phyloP scores from a whole-genome alignment of 148 eudicot genomes.

The Diospyros lotus region DNA sequence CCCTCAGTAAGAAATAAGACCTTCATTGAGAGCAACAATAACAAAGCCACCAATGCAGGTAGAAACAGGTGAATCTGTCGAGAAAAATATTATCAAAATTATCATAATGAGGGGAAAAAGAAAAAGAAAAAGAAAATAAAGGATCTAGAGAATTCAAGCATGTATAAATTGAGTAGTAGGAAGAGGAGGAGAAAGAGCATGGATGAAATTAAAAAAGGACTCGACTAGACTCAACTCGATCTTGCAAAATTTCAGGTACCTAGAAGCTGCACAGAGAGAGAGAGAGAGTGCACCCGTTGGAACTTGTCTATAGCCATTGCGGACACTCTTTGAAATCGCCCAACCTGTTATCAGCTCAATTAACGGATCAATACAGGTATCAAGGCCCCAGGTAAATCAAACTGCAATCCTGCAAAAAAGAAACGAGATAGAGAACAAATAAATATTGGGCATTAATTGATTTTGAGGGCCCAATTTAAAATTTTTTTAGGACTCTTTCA shows the following conservation, averaged over 20 bases:
- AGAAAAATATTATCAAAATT: too few relatives aligned
- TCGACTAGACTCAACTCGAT: too few relatives aligned
- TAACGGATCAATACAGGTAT: background rate
- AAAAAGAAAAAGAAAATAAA: too few relatives aligned
- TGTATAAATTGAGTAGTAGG: too few relatives aligned
- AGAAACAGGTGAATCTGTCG: too few relatives aligned
- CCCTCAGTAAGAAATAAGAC: too few relatives aligned
- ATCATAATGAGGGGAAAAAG: too few relatives aligned
- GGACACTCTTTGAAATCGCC: constrained; percentile 4
- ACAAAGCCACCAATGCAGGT: too few relatives aligned
- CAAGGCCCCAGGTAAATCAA: background rate
- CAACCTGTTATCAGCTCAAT: background rate
- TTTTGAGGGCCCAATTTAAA: background rate
- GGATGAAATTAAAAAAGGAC: too few relatives aligned
- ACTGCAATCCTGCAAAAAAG: background rate
- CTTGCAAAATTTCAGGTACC: background rate
- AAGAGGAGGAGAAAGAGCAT: too few relatives aligned
- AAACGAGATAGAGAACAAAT: background rate
- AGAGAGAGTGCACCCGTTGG: background rate
- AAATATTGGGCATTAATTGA: background rate
- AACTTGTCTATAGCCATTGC: background rate
- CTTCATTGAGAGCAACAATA: too few relatives aligned
- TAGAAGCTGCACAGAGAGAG: background rate
- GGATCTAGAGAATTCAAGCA: too few relatives aligned
- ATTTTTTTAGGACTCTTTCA: background rate